Evolutionary conservation across 768 basidiomycete species (phyloP), one percentile per base, ranked within the genome.

Genomic region (Omphalotus guepiniiformis): DNA sequence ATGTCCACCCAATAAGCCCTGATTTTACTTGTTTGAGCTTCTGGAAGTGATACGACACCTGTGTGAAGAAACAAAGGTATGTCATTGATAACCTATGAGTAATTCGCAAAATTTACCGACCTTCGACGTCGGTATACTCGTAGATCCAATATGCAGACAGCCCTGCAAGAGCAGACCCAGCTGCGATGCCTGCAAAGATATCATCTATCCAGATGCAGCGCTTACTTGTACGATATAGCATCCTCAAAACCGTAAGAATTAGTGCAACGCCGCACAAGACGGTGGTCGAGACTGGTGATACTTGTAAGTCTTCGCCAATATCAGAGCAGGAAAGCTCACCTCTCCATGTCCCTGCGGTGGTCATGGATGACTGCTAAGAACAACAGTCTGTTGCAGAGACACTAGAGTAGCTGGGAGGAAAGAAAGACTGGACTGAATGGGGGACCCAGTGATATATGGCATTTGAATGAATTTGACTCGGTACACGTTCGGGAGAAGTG

Each of bases 91-190:
- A n/a, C 16, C 26, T 12, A 18, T 35, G 43, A 34, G 13, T 12
- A 8, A 22, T 21, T 9, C 11, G 23, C 12, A 12, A 29, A 28
- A 41, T 3, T 12, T 25, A 27, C 43, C 15, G 2, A 50, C 43
- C 42, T 39, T 36, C 23, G 9, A 29, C 18, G 25, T 44, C 32
- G 6, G 45, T 35, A 9, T 19, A 22, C n/a, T n/a, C n/a, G n/a
- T n/a, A n/a, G 18, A 52, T 48, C 51, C 51, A 52, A 39, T 34
- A 35, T 13, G 26, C 22, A n/a, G 39, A 38, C 12, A 52, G 51
- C n/a, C 22, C 38, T 2, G 16, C 28, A 13, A 52, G 16, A 5
- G 51, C 40, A 18, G 18, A 41, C 12, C 42, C 3, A 9, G 18
- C 6, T 8, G 51, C 47, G 0, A 48, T 13, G 27, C 30, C 37